A percentile compares a stretch with the other conserved stretches of the same genome.
These are phyloP conservation scores for Amniculicola lignicola DNA, from an alignment of 495 filamentous ascomycete species.

Conservation along the genomic window DNA sequence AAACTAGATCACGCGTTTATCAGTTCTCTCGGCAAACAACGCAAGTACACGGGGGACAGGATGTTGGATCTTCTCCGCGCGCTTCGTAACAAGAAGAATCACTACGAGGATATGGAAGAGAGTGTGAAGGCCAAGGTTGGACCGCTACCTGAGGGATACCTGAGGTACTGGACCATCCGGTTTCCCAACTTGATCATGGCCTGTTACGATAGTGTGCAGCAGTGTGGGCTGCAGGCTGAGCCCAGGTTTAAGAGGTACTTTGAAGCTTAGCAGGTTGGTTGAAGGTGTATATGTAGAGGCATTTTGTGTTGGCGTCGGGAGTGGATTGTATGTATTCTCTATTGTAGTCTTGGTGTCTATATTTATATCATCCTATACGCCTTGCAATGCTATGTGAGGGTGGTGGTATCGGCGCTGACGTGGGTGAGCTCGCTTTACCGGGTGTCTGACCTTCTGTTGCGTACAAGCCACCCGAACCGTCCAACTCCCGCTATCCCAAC, in stretches of 20 bases:
- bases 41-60: slow-evolving; percentile 82
- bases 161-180: slow-evolving; percentile 75
- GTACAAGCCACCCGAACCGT: no score
- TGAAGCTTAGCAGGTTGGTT: slow-evolving; percentile 1
- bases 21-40: slow-evolving; percentile 85
- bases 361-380: no score
- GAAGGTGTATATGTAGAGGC: not conserved
- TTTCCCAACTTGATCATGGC: slow-evolving; percentile 82
- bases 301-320: no score
- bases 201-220: slow-evolving; percentile 70
- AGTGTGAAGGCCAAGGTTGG: slow-evolving; percentile 43
- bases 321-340: no score
- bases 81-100: slow-evolving; percentile 76
- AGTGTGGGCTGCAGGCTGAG: slow-evolving; percentile 59
- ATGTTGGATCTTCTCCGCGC: slow-evolving; percentile 86
- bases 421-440: no score
- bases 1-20: slow-evolving; percentile 74
- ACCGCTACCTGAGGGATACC: slow-evolving; percentile 75
- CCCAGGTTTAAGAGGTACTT: slow-evolving; percentile 78
- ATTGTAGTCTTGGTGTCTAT: no score
- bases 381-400: no score
- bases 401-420: no score
- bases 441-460: no score
- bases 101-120: slow-evolving; percentile 48
- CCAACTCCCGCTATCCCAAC: no score